phyloP scores from a whole-genome alignment of 2,329 filamentous ascomycete genomes.

The Zarea fungicola region DNA sequence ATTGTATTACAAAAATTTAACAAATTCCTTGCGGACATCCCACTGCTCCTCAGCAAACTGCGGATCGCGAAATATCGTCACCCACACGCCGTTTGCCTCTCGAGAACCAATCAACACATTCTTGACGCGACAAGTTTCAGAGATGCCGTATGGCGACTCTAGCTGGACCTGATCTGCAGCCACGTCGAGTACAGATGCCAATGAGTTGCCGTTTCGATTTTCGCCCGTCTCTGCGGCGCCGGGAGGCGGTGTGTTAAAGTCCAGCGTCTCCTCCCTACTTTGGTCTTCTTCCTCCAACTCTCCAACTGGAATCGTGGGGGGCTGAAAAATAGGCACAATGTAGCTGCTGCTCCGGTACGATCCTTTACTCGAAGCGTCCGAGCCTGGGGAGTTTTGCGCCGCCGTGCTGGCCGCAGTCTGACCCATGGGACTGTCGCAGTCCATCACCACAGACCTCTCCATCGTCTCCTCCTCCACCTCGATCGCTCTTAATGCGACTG shows the following conservation, averaged over 20 bases:
- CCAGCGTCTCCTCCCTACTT: not conserved
- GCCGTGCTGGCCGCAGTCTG: not conserved
- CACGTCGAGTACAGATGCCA: not conserved
- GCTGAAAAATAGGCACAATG: not conserved
- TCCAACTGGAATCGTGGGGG: constrained; percentile 2
- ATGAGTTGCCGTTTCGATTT: too few species aligned
- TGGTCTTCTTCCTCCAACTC: not conserved
- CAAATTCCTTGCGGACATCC: constrained; percentile 25
- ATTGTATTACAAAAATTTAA: constrained; percentile 10
- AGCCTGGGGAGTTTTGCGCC: not conserved
- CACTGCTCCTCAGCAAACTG: constrained; percentile 21
- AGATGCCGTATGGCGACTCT: constrained; percentile 24
- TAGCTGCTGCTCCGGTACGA: not conserved
- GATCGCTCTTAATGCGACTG: constrained; percentile 30
- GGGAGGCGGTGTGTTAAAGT: not conserved
- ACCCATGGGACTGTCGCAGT: not conserved
- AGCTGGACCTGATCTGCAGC: constrained; percentile 13
- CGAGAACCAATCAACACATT: constrained; percentile 25
- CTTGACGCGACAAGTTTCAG: constrained; percentile 24
- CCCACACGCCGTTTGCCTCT: constrained; percentile 22
- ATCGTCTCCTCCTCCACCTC: constrained; percentile 28
- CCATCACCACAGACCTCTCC: not conserved
- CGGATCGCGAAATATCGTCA: constrained; percentile 26
- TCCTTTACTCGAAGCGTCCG: constrained; percentile 1
- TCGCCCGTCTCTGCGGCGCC: not conserved